A percentile compares a stretch with the other conserved stretches of the same genome.
phyloP scores from a whole-genome alignment of 2,329 filamentous ascomycete species.

The Calonectria naviculata region DNA sequence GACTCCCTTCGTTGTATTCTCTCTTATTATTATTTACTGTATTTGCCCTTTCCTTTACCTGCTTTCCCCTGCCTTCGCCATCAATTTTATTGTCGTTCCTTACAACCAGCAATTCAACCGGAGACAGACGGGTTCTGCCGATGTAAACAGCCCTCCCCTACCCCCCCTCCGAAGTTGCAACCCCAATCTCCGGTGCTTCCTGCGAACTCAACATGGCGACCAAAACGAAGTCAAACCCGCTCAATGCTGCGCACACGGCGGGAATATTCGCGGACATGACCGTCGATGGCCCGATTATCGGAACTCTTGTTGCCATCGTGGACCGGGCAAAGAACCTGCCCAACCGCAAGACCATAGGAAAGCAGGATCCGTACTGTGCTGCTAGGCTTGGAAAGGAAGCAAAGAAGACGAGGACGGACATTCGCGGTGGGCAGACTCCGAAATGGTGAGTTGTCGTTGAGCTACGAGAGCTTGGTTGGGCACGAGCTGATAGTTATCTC shows the following conservation, averaged over 20 bases:
- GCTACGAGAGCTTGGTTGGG: not conserved
- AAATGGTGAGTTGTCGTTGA: conserved; percentile 74
- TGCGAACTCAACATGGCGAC: conserved; percentile 56
- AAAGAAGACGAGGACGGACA: conserved; percentile 95
- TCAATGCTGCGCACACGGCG: conserved; percentile 80
- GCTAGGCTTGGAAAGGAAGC: conserved; percentile 95
- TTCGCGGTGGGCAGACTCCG: conserved; percentile 93
- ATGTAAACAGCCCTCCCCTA: conserved; percentile 39
- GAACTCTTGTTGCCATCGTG: conserved; percentile 90
- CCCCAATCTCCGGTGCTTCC: conserved; percentile 15
- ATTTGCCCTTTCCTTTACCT: conserved; percentile 10
- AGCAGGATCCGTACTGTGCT: conserved; percentile 98
- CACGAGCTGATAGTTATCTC: conserved; percentile 30
- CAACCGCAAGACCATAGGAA: conserved; percentile 96
- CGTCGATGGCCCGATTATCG: conserved; percentile 91
- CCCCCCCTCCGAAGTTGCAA: conserved; percentile 10
- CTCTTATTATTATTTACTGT: conserved; percentile 8
- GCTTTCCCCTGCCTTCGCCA: conserved; percentile 14
- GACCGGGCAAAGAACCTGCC: conserved; percentile 97
- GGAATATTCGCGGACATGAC: conserved; percentile 96
- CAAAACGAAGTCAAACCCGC: conserved; percentile 64
- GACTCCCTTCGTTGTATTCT: not conserved
- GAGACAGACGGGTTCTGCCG: conserved; percentile 27
- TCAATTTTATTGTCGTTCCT: conserved; percentile 27
- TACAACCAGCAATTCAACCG: conserved; percentile 19